Evolutionary conservation across 148 eudicot species (phyloP).

Genomic region (Rheum nobile): DNA sequence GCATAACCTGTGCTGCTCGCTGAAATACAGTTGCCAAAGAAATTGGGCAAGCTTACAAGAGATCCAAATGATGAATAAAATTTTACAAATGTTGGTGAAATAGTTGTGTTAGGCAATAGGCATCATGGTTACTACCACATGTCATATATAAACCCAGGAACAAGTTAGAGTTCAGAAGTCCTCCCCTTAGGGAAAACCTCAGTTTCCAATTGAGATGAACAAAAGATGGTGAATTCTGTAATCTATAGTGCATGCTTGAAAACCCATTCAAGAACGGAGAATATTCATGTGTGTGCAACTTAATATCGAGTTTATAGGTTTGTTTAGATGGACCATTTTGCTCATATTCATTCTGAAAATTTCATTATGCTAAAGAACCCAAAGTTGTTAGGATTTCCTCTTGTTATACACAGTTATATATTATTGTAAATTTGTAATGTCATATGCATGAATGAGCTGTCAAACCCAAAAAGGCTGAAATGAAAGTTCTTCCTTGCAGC

Average conservation of each 20-base stretch:
- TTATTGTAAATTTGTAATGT: background rate
- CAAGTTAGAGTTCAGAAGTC: background rate
- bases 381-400: background rate
- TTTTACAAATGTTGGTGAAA: background rate
- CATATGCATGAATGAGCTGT: background rate
- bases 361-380: background rate
- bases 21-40: background rate
- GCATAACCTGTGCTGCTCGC: background rate
- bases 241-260: background rate
- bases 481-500: constrained; percentile 32
- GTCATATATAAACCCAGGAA: background rate
- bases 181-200: background rate
- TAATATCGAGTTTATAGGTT: background rate
- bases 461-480: background rate
- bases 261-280: background rate
- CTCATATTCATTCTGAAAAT: background rate
- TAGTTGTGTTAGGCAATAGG: background rate
- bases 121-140: background rate
- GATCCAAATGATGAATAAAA: background rate
- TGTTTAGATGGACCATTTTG: background rate
- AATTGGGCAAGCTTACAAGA: background rate
- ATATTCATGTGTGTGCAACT: background rate
- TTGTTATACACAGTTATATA: background rate
- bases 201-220: background rate
- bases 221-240: background rate